Evolutionary conservation across 2,329 filamentous ascomycete species (phyloP), one percentile per base, ranked within the genome.

Genomic region (Botryotinia calthae): DNA sequence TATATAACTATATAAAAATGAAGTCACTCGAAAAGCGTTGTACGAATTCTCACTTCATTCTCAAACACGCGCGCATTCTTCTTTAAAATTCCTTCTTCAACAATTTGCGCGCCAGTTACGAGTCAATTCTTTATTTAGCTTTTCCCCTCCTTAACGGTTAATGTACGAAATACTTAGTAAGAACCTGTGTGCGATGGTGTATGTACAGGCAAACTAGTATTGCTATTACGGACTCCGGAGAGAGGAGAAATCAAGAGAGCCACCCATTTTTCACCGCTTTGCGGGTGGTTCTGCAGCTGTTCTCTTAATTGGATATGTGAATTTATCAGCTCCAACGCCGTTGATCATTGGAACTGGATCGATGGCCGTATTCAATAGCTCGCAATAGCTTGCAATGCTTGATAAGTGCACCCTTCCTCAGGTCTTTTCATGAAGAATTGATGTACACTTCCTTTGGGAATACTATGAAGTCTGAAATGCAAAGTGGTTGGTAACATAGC

Each of bases 131-230:
- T 66, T 28, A 54, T 54, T 54, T 66, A 54, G 31, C 31, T 40
- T 54, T 37, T 56, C 64, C 64, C 63, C 46, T 37, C 25, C 31
- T 66, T n/a, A 54, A 31, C 46, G 40, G 28, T 22, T 18, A 18
- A 56, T 51, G 44, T 54, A 54, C 31, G n/a, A 46, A 46, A 63
- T 44, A 63, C 59, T 63, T 63, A 42, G 59, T 66, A n/a, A 66
- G 37, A n/a, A 42, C 59, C 37, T 51, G 40, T 65, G 22, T 65
- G 7, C 44, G 59, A 44, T 56, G 51, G 16, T 9, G 51, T 14
- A 8, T 63, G 14, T 58, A 58, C 28, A 58, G 16, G 18, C 51
- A 18, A 37, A 37, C 34, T 40, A n/a, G 14, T 28, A 42, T 44
- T 42, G 4, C 37, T 42, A 28, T n/a, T 63, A 63, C 37, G 37